Base-by-base conservation (phyloP, 495 filamentous ascomycete species). In the Podospora conica region DNA sequence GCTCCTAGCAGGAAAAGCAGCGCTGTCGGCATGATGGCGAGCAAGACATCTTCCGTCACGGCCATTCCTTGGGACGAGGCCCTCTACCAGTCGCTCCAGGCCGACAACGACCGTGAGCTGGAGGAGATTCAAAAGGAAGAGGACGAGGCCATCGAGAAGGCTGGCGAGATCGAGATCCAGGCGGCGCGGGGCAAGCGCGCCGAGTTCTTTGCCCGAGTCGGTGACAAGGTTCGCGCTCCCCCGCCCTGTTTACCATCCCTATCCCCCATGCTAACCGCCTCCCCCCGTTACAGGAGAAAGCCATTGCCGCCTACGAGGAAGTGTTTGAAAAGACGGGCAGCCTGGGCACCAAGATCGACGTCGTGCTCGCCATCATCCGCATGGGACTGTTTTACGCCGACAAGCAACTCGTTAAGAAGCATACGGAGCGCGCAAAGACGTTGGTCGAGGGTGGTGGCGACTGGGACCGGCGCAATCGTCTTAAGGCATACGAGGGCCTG, bases 401-500 rank as follows among this genome's bases (percentile, higher is more conserved):
- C 75, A 90, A 91, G 76, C 68, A 90, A 33, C 86, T 91, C 21
- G 95, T 96, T 62, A 96, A 93, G 85, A 96, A 96, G 81, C 91
- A 90, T 33, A 86, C 98, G 55, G 92, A 96, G 68, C 88, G 95
- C 9, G 95, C 95, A 66, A 90, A 91, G 81, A 85, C 88, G 18
- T 83, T 98, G 28, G 91, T 97, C 23, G 95, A 98, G 72, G 90
- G 87, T 66, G 95, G 95, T 70, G 95, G 95, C 69, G 95, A 98
- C 76, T 98, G 95, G 95, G 95, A 98, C 78, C 90, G 95, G 27
- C 88, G 95, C 74, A 98, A 98, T 79, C 90, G 95, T 59, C 85
- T 98, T 55, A 98, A 98, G 87, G 96, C 95, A 62, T 98, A 98
- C 85, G 91, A 96, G 78, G 95, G 95, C 67, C 81, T 98, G 29